Base-by-base conservation (phyloP, 345 rosid genomes). In the Acer negundo region DNA sequence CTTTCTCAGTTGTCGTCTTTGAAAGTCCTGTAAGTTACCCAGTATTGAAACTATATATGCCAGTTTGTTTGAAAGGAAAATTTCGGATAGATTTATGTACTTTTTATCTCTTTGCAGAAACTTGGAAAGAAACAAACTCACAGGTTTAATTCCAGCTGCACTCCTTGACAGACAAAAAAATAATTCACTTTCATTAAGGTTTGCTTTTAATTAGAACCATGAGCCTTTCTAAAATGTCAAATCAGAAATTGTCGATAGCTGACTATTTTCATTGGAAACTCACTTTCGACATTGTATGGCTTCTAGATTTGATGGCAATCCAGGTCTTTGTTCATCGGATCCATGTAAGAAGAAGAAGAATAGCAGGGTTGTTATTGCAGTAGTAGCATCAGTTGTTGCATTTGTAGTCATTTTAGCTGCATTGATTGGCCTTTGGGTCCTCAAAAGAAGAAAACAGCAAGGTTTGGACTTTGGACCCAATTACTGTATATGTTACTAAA, bases 71-170 rank as follows among this genome's bases (percentile, higher is more conserved):
- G 20, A 10, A 13, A 28, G 49, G 62, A 42, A 49, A 69, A 40
- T 62, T n/a, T 35, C 20, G 2, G 38, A 16, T 11, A 16, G 38
- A 59, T 20, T 12, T 63, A 9, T 49, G 3, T 15, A 46, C 24
- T 68, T 70, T 8, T 15, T 72, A 26, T 63, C 13, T 15, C 6
- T 24, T 3, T 11, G 73, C 83, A 91, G 93, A 79, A 84, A 84
- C 75, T 79, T 86, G 64, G 44, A 71, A 22, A 82, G 77, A 51
- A 91, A 89, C 79, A 72, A 74, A 62, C 87, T 88, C 63, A 75
- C 79, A 12, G 93, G 93, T 68, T 69, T 86, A 17, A 49, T 91
- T 73, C 93, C 95, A n/a, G 55, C 46, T 56, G 81, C 61, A 23
- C 89, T 91, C 62, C 55, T 81, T 20, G 82, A 85, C 15, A 91